Conservation (phyloP, 129 eudicot species). For the Logfia minima region DNA sequence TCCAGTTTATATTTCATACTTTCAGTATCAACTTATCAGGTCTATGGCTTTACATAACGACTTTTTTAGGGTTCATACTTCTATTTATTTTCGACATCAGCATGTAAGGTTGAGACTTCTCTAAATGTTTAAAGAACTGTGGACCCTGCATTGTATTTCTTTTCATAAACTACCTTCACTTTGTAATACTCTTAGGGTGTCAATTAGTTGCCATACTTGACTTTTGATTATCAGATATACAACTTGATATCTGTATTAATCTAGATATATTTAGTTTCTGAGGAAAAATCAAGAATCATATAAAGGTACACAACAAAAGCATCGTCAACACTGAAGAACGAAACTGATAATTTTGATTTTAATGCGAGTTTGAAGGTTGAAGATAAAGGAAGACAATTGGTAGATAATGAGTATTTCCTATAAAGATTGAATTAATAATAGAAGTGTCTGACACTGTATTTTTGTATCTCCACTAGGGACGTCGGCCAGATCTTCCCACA, state of each 20-base stretch:
- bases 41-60: background rate
- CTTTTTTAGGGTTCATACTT: background rate
- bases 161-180: background rate
- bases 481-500: constrained; percentile 83
- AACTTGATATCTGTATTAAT: background rate
- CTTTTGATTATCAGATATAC: background rate
- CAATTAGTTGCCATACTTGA: background rate
- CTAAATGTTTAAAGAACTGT: background rate
- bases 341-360: background rate
- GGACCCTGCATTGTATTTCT: background rate
- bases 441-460: background rate
- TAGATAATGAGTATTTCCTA: background rate
- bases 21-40: background rate
- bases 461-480: constrained; percentile 50
- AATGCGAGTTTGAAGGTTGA: background rate
- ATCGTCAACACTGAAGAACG: background rate
- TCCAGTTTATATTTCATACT: background rate
- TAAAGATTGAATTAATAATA: background rate
- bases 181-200: background rate
- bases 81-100: background rate
- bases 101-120: background rate
- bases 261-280: background rate
- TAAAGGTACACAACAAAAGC: background rate
- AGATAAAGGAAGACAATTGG: constrained; percentile 2
- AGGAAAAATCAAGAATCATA: background rate